Evolutionary conservation across 2,329 filamentous ascomycete species (phyloP), one percentile per base, ranked within the genome.

Genomic region (Colletotrichum neosansevieriae): DNA sequence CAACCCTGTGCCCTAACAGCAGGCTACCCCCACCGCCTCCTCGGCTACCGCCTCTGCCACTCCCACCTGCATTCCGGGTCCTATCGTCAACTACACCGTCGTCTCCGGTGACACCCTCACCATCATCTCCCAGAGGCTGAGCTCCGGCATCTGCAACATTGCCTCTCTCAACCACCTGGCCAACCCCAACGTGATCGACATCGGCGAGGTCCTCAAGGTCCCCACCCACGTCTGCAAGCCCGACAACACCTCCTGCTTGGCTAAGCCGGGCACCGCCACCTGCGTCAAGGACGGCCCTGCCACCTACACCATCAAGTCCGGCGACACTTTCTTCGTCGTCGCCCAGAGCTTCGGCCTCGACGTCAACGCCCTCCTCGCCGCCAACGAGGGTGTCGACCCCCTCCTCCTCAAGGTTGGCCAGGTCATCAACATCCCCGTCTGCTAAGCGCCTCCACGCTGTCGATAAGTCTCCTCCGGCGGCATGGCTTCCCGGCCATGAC

Each of bases 101-200:
- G 34, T 59, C 34, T 24, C 32, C 21, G 19, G 36, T 17, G 61
- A 68, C 40, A 68, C 61, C 38, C 54, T 68, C 12, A 68, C 65
- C 47, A 21, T 21, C 21, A 21, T 21, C 21, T 21, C 21, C 21
- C 21, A 21, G 21, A 21, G 21, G 21, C 21, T 21, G 21, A 21
- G 21, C 21, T 21, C 65, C n/a, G 61, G 65, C 61, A 68, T 65
- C 61, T 68, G 65, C 54, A 10, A 68, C n/a, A 68, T 68, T 32
- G 21, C 61, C 32, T n/a, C 19, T 9, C 36, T 42, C 32, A 68
- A 29, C 49, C 34, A 1, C 21, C 32, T 68, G 21, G n/a, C 40
- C 32, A 56, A 65, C 65, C 65, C 65, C 40, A 65, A 68, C 47
- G 15, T 44, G 21, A 38, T 68, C 49, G 0, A 3, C 17, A 7